These are phyloP conservation scores for Malus hybrid DNA, from an alignment of 331 rosid species.

Conservation along the genomic window DNA sequence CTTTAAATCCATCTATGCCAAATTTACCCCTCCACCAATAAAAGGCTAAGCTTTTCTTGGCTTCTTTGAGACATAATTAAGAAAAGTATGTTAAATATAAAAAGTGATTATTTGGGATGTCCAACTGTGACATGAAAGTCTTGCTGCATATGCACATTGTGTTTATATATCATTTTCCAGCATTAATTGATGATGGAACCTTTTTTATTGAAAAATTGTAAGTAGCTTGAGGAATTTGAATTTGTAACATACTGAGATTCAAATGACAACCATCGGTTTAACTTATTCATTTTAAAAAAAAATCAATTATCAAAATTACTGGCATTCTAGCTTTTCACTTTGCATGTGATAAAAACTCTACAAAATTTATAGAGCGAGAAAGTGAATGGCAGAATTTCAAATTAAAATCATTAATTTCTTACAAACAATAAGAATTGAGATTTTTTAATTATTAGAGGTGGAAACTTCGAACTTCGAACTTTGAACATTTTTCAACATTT, in stretches of 20 bases:
- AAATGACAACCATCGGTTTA: background rate
- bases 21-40: background rate
- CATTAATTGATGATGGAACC: background rate
- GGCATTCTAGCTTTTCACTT: background rate
- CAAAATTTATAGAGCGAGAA: too few species aligned
- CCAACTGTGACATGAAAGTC: background rate
- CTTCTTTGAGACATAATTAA: background rate
- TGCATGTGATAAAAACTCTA: too few species aligned
- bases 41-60: background rate
- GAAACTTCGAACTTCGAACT: too few species aligned
- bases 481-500: too few species aligned
- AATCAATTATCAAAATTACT: background rate
- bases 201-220: too few species aligned
- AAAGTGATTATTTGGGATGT: background rate
- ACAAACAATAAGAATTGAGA: too few species aligned
- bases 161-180: background rate
- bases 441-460: too few species aligned
- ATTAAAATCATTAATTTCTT: too few species aligned
- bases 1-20: background rate
- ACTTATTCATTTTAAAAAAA: background rate
- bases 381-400: too few species aligned
- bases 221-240: too few species aligned
- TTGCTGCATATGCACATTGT: background rate
- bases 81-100: background rate
- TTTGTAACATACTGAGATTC: too few species aligned